Conservation (phyloP, 2,329 filamentous ascomycete genomes). For the Sporothrix variecibatus region DNA sequence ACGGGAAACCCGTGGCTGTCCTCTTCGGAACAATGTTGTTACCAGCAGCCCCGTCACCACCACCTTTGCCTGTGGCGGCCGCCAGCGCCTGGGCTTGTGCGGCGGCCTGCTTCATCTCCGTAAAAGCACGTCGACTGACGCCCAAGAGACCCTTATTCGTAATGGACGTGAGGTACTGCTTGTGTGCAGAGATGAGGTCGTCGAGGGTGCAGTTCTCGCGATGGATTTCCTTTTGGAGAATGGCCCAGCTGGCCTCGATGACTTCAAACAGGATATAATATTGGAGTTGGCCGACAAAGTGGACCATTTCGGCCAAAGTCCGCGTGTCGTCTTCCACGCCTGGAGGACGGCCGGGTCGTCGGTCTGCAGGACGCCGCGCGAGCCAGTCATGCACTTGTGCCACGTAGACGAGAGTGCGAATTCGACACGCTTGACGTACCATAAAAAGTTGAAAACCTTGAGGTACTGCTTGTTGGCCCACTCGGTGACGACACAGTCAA, state of each 20-base stretch:
- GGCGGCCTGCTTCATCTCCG: slow-evolving; percentile 39
- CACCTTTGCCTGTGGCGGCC: slow-evolving; percentile 62
- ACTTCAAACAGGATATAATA: slow-evolving; percentile 99
- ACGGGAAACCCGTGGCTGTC: slow-evolving; percentile 78
- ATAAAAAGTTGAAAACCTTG: slow-evolving; percentile 98
- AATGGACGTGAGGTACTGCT: slow-evolving; percentile 86
- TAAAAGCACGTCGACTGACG: slow-evolving; percentile 56
- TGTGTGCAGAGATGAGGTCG: slow-evolving; percentile 90
- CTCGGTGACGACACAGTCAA: slow-evolving; percentile 95
- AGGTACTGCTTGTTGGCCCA: slow-evolving; percentile 96
- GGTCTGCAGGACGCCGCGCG: slow-evolving; percentile 82
- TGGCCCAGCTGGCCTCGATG: slow-evolving; percentile 93
- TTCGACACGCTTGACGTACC: slow-evolving; percentile 96
- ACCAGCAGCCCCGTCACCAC: slow-evolving; percentile 31
- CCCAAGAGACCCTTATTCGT: slow-evolving; percentile 94
- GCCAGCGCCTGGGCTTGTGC: slow-evolving; percentile 42
- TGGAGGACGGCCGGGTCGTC: slow-evolving; percentile 67
- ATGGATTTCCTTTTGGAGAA: slow-evolving; percentile 77
- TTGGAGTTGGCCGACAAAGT: slow-evolving; percentile 94
- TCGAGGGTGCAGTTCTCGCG: slow-evolving; percentile 86
- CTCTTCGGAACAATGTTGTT: slow-evolving; percentile 51
- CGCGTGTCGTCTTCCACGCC: slow-evolving; percentile 89
- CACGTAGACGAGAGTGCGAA: slow-evolving; percentile 89
- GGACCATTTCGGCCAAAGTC: slow-evolving; percentile 96
- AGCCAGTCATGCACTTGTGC: slow-evolving; percentile 93